phyloP scores from a whole-genome alignment of 1,284 basidiomycete genomes.

The Cryptococcus maquisensis region DNA sequence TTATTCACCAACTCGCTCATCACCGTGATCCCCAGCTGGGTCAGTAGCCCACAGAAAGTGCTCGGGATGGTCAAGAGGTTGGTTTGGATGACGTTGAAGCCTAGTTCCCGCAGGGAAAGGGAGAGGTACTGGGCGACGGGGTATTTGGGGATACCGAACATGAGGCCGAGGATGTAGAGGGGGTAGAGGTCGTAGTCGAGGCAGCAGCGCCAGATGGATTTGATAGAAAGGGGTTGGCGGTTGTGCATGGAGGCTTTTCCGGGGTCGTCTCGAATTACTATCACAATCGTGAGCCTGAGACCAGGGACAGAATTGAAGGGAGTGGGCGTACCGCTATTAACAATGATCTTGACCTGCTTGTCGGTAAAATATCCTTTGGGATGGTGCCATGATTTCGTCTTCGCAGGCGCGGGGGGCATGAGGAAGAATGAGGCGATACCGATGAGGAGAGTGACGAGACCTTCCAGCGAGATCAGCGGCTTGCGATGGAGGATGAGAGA shows the following conservation, averaged over 20 bases:
- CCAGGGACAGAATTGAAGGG: conserved; percentile 7
- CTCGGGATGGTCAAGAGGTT: conserved; percentile 58
- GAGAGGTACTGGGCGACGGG: conserved; percentile 60
- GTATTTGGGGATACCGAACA: conserved; percentile 50
- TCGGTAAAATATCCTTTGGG: conserved; percentile 58
- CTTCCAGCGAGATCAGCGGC: conserved; percentile 40
- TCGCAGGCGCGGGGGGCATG: conserved; percentile 66
- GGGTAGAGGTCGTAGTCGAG: conserved; percentile 57
- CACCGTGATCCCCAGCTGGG: conserved; percentile 28
- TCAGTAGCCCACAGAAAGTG: conserved; percentile 48
- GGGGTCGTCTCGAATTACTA: not conserved
- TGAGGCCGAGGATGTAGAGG: conserved; percentile 22
- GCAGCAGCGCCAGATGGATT: conserved; percentile 57
- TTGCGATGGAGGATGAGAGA: too few relatives aligned
- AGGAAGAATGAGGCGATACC: conserved; percentile 63
- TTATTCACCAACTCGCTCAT: conserved; percentile 21
- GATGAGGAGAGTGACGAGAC: conserved; percentile 39
- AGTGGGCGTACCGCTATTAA: conserved; percentile 20
- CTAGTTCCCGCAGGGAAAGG: conserved; percentile 58
- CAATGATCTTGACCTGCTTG: conserved; percentile 49
- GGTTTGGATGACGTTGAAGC: conserved; percentile 60
- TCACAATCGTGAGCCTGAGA: not conserved
- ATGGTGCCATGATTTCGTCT: conserved; percentile 56
- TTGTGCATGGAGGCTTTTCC: conserved; percentile 61
- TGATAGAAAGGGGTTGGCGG: conserved; percentile 60